phyloP scores from a whole-genome alignment of 306 rosid genomes.

The Lathyrus tuberosus region DNA sequence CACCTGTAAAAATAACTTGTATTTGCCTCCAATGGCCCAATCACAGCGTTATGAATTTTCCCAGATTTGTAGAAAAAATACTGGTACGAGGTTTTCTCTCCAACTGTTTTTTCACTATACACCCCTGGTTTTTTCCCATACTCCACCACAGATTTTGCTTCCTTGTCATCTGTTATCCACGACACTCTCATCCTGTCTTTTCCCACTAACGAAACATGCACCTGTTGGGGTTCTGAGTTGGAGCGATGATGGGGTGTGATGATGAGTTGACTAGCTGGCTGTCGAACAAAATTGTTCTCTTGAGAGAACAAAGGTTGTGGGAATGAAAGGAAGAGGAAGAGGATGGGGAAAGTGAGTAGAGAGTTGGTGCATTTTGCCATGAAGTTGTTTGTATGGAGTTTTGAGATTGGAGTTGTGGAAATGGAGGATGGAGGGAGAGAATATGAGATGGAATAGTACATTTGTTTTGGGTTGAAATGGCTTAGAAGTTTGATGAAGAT shows the following conservation, averaged over 20 bases:
- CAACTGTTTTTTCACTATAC: conserved; percentile 33
- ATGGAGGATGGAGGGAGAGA: background rate
- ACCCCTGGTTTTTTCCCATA: conserved; percentile 45
- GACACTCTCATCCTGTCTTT: conserved; percentile 65
- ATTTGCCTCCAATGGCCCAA: conserved; percentile 44
- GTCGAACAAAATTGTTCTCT: conserved; percentile 38
- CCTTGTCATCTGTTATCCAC: conserved; percentile 61
- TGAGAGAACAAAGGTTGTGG: conserved; percentile 42
- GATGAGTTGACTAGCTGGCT: conserved; percentile 41
- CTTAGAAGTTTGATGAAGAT: conserved; percentile 15
- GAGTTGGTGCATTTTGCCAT: conserved; percentile 21
- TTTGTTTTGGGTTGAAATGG: background rate
- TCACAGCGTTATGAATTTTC: conserved; percentile 40
- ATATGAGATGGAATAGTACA: background rate
- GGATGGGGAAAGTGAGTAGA: conserved; percentile 18
- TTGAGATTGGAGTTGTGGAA: background rate
- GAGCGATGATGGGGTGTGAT: conserved; percentile 44
- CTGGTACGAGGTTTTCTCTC: conserved; percentile 32
- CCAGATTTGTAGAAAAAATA: conserved; percentile 48
- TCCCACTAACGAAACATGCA: conserved; percentile 75
- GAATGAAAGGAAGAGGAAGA: conserved; percentile 40
- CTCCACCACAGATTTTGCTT: conserved; percentile 42
- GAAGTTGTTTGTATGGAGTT: conserved; percentile 7
- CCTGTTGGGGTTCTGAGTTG: conserved; percentile 58
- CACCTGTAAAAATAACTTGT: conserved; percentile 50